These are phyloP conservation scores for Stephania japonica DNA, from an alignment of 164 flowering plant species.

Conservation along the genomic window DNA sequence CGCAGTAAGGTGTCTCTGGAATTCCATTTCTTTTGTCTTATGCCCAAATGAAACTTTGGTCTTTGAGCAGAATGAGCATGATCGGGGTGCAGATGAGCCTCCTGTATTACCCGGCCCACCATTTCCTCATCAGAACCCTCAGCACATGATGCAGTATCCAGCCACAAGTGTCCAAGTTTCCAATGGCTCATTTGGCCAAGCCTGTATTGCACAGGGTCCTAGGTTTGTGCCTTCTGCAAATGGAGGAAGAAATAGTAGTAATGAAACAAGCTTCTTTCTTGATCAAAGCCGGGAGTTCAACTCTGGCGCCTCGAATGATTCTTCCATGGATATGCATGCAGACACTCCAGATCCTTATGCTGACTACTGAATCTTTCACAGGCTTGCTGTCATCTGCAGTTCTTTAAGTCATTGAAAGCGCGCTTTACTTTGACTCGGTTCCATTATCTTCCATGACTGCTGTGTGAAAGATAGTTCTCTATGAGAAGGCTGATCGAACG, in stretches of 20 bases:
- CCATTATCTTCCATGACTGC: not conserved
- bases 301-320: conserved; percentile 46
- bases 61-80: conserved; percentile 64
- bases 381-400: not conserved
- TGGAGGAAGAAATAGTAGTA: conserved; percentile 32
- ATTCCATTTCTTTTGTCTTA: not conserved
- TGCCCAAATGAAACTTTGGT: not conserved
- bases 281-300: conserved; percentile 45
- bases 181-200: conserved; percentile 39
- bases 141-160: conserved; percentile 23
- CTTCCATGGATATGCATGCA: conserved; percentile 74
- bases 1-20: not conserved
- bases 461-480: not conserved
- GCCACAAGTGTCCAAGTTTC: conserved; percentile 32
- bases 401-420: not conserved
- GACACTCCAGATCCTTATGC: conserved; percentile 50
- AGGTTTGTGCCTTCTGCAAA: conserved; percentile 34
- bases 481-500: not conserved
- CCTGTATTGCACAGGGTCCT: conserved; percentile 32
- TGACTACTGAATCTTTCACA: conserved; percentile 20
- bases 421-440: not conserved
- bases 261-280: conserved; percentile 25
- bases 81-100: conserved; percentile 54
- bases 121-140: conserved; percentile 37
- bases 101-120: conserved; percentile 51